phyloP scores from a whole-genome alignment of 768 basidiomycete genomes.

The Megacollybia marginata region DNA sequence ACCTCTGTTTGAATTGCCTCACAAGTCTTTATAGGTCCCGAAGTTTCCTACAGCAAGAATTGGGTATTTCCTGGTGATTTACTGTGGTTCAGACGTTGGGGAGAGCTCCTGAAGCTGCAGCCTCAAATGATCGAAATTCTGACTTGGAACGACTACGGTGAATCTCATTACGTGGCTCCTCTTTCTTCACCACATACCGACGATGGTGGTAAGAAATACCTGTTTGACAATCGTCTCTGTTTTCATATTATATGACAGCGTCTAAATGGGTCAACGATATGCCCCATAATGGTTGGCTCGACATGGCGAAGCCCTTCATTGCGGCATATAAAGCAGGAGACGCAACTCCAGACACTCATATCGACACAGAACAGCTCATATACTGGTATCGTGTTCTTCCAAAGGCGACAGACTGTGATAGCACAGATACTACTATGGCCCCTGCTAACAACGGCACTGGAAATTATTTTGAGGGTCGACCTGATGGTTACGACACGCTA shows the following conservation, averaged over 20 bases:
- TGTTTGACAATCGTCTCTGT: neutral
- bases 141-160: slow-evolving; percentile 43
- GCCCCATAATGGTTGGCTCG: slow-evolving; percentile 27
- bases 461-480: slow-evolving; percentile 14
- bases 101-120: slow-evolving; percentile 7
- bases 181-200: slow-evolving; percentile 17
- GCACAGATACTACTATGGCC: slow-evolving; percentile 12
- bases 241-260: neutral
- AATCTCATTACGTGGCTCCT: slow-evolving; percentile 47
- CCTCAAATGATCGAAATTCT: slow-evolving; percentile 25
- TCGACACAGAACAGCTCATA: slow-evolving; percentile 10
- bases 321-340: slow-evolving; percentile 37
- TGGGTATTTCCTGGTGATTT: slow-evolving; percentile 15
- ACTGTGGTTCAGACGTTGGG: slow-evolving; percentile 13
- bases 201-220: slow-evolving; percentile 6
- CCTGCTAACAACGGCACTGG: slow-evolving; percentile 11
- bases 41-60: slow-evolving; percentile 15
- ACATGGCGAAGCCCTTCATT: slow-evolving; percentile 40
- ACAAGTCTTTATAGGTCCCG: slow-evolving; percentile 5
- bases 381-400: slow-evolving; percentile 14
- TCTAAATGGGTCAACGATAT: slow-evolving; percentile 16
- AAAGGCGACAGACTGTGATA: slow-evolving; percentile 12
- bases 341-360: slow-evolving; percentile 3
- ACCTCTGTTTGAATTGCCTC: no score
- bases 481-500: slow-evolving; percentile 11